These are phyloP conservation scores for Euphrasia confusa DNA, from an alignment of 257 asterid species.

Conservation along the genomic window DNA sequence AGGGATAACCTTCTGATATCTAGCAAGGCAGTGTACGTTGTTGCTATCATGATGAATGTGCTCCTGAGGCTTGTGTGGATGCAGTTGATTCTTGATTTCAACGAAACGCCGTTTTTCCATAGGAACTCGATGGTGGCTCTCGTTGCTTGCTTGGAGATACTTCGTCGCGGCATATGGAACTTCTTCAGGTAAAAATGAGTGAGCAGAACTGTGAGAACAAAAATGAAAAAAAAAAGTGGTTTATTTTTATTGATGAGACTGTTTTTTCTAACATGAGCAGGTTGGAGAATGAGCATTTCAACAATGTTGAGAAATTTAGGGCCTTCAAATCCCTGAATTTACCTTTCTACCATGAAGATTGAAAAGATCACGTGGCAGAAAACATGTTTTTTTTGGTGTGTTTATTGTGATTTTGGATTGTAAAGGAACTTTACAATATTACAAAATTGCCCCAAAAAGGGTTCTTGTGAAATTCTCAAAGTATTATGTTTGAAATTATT, in stretches of 20 bases:
- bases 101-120: conserved; percentile 48
- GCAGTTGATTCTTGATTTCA: conserved; percentile 56
- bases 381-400: too few species aligned
- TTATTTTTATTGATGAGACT: background rate
- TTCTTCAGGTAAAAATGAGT: conserved; percentile 58
- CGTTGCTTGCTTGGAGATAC: conserved; percentile 69
- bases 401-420: too few species aligned
- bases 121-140: conserved; percentile 43
- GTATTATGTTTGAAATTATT: too few species aligned
- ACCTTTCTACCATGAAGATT: conserved; percentile 64
- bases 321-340: conserved; percentile 62
- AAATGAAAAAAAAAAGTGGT: background rate
- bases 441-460: too few species aligned
- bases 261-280: conserved; percentile 29
- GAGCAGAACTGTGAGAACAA: background rate
- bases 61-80: conserved; percentile 77
- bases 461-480: too few species aligned
- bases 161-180: conserved; percentile 87
- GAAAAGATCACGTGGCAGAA: conserved; percentile 25
- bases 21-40: conserved; percentile 49
- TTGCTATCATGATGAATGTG: conserved; percentile 55
- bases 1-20: conserved; percentile 71
- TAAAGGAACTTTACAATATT: too few species aligned
- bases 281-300: conserved; percentile 76
- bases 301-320: conserved; percentile 62